phyloP scores from a whole-genome alignment of 1,284 basidiomycete species.

The Wolfiporia cocos region DNA sequence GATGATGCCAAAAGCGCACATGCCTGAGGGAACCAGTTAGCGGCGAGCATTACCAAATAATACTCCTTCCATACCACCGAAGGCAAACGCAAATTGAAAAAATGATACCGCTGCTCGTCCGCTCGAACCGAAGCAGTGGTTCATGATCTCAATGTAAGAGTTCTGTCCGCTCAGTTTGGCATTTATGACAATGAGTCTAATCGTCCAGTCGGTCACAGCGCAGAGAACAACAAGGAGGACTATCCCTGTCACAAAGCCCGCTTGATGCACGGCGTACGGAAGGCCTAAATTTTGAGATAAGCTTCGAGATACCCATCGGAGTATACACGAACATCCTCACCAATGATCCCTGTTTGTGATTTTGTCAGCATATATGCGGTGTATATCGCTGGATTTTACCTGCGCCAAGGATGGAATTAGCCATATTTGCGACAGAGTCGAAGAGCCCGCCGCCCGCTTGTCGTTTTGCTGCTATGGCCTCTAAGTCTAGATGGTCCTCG shows the following conservation, averaged over 20 bases:
- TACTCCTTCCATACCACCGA: conserved; percentile 84
- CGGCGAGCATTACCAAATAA: no score
- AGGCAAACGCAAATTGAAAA: conserved; percentile 97
- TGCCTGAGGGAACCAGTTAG: no score
- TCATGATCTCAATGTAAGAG: conserved; percentile 97
- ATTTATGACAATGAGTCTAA: conserved; percentile 91
- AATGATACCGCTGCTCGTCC: conserved; percentile 92
- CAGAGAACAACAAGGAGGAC: conserved; percentile 78
- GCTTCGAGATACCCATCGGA: no score
- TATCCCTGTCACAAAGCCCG: conserved; percentile 88
- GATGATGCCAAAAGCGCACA: conserved; percentile 96
- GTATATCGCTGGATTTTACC: conserved; percentile 38
- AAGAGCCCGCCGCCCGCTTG: conserved; percentile 74
- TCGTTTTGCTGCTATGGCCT: conserved; percentile 60
- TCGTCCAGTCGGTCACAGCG: conserved; percentile 95
- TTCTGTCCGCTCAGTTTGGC: conserved; percentile 91
- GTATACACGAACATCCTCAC: no score
- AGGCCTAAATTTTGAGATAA: conserved; percentile 71
- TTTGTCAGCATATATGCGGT: conserved; percentile 3
- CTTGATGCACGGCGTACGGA: conserved; percentile 89
- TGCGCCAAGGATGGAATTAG: conserved; percentile 95
- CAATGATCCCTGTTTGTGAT: conserved; percentile 67
- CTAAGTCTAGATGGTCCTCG: conserved; percentile 48
- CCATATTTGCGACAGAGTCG: conserved; percentile 90
- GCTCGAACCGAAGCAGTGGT: conserved; percentile 86